Evolutionary conservation across 179 eudicot species (phyloP).

Genomic region (Sideroxylon spinosum): DNA sequence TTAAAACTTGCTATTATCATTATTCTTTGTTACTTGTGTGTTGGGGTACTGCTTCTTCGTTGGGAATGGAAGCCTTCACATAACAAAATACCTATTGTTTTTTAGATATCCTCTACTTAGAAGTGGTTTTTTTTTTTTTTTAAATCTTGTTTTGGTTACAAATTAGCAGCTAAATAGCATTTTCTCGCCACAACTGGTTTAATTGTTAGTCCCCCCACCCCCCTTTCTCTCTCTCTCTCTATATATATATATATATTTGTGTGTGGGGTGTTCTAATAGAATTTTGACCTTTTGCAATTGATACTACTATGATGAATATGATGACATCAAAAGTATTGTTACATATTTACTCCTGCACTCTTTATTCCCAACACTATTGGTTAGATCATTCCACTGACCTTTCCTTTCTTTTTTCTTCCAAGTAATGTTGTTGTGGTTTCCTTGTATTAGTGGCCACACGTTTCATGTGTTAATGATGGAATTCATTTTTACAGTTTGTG

Average conservation of each 20-base stretch:
- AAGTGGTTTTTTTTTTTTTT: not conserved
- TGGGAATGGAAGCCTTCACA: not conserved
- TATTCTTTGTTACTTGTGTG: not conserved
- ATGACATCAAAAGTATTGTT: not conserved
- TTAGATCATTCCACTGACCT: not conserved
- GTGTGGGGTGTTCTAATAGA: no score
- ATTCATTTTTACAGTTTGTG: conserved; percentile 63
- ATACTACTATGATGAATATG: not conserved
- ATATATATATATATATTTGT: no score
- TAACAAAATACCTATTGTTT: not conserved
- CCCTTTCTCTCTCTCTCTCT: not conserved
- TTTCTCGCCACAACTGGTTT: no score
- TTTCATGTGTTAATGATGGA: not conserved
- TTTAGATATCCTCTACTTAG: not conserved
- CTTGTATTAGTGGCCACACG: not conserved
- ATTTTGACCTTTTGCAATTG: not conserved
- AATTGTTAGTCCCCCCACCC: no score
- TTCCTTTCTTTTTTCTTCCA: not conserved
- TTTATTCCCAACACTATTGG: not conserved
- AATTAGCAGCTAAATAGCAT: not conserved
- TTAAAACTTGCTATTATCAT: not conserved
- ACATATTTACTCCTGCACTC: not conserved
- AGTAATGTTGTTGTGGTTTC: not conserved
- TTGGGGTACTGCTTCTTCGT: not conserved
- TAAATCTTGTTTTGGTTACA: not conserved